Base-by-base conservation (phyloP, 768 basidiomycete species). In the Rhodotorula paludigena region DNA sequence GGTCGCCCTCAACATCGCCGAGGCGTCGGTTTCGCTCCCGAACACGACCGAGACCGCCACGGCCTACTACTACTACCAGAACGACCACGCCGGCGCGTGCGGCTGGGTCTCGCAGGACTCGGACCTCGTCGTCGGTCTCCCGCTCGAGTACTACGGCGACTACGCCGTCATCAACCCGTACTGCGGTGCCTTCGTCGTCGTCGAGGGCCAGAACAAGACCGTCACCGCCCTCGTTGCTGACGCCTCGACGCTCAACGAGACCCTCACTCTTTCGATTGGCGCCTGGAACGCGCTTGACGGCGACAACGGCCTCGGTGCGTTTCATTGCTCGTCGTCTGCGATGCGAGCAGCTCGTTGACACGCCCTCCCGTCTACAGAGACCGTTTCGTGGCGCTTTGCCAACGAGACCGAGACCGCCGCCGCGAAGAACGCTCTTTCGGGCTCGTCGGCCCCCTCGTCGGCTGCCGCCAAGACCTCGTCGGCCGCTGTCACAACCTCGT, bases 21-120 rank as follows among this genome's bases (percentile, higher is more conserved):
- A 55, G 33, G 32, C 62, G 14, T 25, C 58, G 2, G 42, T 60
- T 56, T 35, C 54, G 25, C 60, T 65, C 28, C 66, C 71, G 33
- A 66, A 69, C 54, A 58, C 71, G 15, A 68, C 67, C 35, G 64
- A 72, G 56, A 39, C 32, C 60, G 48, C 58, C 57, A 39, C 53
- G n/a, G 57, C 44, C 30, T 64, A 57, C 49, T 68, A 49, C 45
- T 65, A 63, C 60, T 8, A 60, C 23, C 49, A 90, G 81, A 79
- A 84, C 60, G 87, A 87, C 58, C 80, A 81, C 36, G 81, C 89
- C 10, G 92, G 92, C 63, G 90, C 91, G 9, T 96, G 92, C 77
- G 92, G 92, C 49, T 72, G 41, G 36, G 84, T 23, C 81, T 63
- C 74, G 5, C 0, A 15, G 10, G 92, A 93, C 78, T 70, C 18